Evolutionary conservation across 2,329 filamentous ascomycete genomes (phyloP), one percentile per base, ranked within the genome.

Genomic region (Byssothecium circinans): DNA sequence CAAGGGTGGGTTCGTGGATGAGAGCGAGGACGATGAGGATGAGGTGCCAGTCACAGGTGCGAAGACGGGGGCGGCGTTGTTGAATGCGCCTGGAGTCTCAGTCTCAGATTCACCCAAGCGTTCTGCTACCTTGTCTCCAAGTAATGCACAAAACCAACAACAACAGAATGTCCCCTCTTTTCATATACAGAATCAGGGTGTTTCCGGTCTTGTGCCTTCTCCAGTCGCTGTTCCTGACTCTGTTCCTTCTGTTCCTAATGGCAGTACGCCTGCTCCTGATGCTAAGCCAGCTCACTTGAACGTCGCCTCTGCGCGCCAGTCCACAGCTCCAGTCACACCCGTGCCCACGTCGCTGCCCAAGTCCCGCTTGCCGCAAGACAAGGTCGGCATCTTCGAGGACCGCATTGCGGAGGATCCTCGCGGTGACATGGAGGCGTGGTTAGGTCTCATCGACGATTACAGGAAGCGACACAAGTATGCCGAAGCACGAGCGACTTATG

Each of bases 361-460:
- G 65, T 76, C 80, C 58, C 81, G 84, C 53, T 74, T 87, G 54
- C 83, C 87, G 46, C 82, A 86, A 73, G 88, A 95, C 73, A 82
- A 82, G 56, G 80, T 92, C 60, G 85, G 87, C 48, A 82, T 91
- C 49, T 79, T 97, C 64, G 92, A 99, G 76, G 89, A 94, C 69
- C 86, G 92, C 65, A 87, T 97, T 69, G 86, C 87, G 68, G 89
- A 96, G 65, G 94, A 99, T 67, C 89, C 92, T 14, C 88, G 90
- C 62, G 94, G 92, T 64, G 91, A 96, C 61, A 83, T 94, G 72
- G 88, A 94, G 68, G 90, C 92, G 25, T 99, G 94, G 94, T 76
- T 95, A 62, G 82, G 83, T 56, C 79, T 99, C 67, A 92, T 99
- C 67, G 82, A 83, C 57, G 90, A 96, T 68, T 84, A 96, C 70